These are phyloP conservation scores for Litsea cubeba DNA, from an alignment of 164 flowering plant genomes.

Conservation along the genomic window DNA sequence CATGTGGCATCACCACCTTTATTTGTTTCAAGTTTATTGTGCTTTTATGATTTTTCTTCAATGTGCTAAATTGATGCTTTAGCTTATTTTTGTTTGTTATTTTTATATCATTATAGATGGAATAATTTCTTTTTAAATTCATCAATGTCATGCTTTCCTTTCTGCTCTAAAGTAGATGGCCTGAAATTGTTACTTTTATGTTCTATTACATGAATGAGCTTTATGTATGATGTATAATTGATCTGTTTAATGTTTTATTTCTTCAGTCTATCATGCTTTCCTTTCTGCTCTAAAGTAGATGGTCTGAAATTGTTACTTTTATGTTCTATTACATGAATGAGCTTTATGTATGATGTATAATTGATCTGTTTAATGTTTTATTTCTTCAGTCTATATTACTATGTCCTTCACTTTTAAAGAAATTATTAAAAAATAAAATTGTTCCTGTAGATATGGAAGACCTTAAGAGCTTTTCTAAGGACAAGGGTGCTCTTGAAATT, in stretches of 20 bases:
- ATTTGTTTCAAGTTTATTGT: background rate
- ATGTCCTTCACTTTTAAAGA: background rate
- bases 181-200: background rate
- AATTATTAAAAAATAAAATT: background rate
- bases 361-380: too few species aligned
- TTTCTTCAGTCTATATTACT: too few species aligned
- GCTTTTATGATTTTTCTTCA: background rate
- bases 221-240: background rate
- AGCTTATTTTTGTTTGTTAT: background rate
- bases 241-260: too few species aligned
- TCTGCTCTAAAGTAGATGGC: background rate
- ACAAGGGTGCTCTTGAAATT: constrained; percentile 78
- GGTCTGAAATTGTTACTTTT: background rate
- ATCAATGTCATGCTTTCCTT: background rate
- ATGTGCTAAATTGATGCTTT: background rate
- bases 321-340: background rate
- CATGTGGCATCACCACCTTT: background rate
- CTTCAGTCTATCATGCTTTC: background rate
- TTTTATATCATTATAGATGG: background rate
- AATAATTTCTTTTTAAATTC: background rate
- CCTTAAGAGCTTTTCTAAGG: constrained; percentile 57
- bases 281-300: background rate
- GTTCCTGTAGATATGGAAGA: constrained; percentile 71
- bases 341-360: background rate
- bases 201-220: background rate